Percentiles rank a stretch among this genome's conserved stretches.
Conservation (phyloP, 2,329 filamentous ascomycete species). For the Malbranchea cinnamomea region DNA sequence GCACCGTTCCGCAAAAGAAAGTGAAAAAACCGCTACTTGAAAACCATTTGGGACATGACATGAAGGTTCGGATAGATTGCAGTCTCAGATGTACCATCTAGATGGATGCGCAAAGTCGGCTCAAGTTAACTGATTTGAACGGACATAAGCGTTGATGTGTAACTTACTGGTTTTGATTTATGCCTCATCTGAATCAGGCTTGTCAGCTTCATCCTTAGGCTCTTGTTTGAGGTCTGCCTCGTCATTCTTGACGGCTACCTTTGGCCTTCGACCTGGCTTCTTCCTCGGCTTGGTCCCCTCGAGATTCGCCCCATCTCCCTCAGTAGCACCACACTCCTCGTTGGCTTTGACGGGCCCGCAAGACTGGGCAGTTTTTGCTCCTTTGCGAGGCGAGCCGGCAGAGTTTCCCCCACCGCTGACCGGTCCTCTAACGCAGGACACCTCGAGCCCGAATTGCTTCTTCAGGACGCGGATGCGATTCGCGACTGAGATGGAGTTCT, state of each 20-base stretch:
- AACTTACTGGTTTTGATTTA: no score
- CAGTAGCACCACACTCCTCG: conserved; percentile 1
- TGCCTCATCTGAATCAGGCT: no score
- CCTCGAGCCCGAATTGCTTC: conserved; percentile 14
- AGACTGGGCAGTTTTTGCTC: conserved; percentile 10
- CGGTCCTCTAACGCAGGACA: conserved; percentile 9
- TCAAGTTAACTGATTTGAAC: no score
- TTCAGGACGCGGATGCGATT: conserved; percentile 16
- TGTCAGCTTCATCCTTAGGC: no score
- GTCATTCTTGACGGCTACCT: conserved; percentile 1
- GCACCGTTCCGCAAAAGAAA: no score
- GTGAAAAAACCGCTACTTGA: no score
- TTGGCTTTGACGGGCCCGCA: conserved; percentile 13
- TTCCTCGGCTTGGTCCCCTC: conserved; percentile 2
- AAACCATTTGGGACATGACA: no score
- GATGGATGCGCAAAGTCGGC: no score
- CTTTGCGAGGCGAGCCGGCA: conserved; percentile 9
- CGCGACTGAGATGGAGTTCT: conserved; percentile 14
- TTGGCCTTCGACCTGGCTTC: conserved; percentile 8
- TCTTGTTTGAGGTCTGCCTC: no score
- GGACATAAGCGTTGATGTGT: no score
- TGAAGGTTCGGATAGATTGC: no score
- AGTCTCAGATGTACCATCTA: no score
- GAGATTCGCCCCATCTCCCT: conserved; percentile 4
- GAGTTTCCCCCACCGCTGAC: neutral